Conservation (phyloP, 2,329 filamentous ascomycete genomes). For the Fusarium torulosum region DNA sequence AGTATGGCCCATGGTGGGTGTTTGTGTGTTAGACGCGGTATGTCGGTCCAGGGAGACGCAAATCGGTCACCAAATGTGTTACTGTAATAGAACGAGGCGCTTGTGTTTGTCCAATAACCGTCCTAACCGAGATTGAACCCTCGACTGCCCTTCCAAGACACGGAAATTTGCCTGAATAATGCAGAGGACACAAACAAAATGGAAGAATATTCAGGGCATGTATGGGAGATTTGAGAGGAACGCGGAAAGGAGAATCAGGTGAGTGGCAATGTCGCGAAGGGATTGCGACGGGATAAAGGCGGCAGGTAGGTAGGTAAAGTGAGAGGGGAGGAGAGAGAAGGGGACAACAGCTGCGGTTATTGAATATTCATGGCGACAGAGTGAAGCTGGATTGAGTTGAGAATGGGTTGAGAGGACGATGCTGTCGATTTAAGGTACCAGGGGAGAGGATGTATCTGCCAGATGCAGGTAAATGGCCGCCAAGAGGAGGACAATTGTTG, state of each 20-base stretch:
- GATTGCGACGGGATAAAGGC: conserved; percentile 28
- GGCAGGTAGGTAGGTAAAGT: conserved; percentile 4
- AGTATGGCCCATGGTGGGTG: conserved; percentile 57
- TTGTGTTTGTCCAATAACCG: conserved; percentile 17
- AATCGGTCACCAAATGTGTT: conserved; percentile 4
- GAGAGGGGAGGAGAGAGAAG: conserved; percentile 5
- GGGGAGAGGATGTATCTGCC: conserved; percentile 3
- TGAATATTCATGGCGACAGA: conserved; percentile 42
- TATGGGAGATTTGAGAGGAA: conserved; percentile 28
- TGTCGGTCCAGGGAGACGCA: conserved; percentile 13
- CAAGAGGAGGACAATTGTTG: conserved; percentile 38
- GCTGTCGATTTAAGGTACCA: conserved; percentile 25
- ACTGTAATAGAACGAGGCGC: conserved; percentile 10
- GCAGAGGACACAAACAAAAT: background rate
- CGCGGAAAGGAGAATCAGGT: conserved; percentile 33
- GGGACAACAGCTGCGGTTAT: conserved; percentile 34
- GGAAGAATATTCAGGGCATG: conserved; percentile 20
- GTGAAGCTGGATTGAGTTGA: conserved; percentile 16
- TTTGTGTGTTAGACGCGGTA: conserved; percentile 15
- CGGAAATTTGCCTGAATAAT: background rate
- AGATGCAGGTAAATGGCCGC: conserved; percentile 40
- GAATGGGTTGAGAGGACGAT: conserved; percentile 13
- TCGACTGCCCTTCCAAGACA: conserved; percentile 11
- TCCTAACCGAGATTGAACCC: conserved; percentile 25
- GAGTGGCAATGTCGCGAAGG: conserved; percentile 36